Conservation (phyloP, 2,329 filamentous ascomycete species). For the Ophiocordyceps camponoti-saundersi region DNA sequence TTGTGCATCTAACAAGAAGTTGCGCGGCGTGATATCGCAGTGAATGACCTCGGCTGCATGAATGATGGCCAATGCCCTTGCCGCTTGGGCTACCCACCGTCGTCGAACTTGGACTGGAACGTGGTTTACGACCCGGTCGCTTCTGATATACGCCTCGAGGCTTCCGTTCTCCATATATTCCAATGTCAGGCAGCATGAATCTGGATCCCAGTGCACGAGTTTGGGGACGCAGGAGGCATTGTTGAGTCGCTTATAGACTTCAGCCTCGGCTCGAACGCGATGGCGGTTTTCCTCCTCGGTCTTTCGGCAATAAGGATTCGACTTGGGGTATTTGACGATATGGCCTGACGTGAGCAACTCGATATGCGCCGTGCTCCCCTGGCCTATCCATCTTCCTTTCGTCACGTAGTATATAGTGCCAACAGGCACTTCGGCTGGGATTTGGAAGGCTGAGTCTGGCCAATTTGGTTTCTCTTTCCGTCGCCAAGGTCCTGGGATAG, state of each 20-base stretch:
- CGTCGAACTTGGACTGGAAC: constrained; percentile 5
- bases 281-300: constrained; percentile 3
- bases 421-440: constrained; percentile 4
- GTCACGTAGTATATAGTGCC: constrained; percentile 7
- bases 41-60: constrained; percentile 20
- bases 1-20: constrained; percentile 20
- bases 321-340: constrained; percentile 7
- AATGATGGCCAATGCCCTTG: constrained; percentile 15
- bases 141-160: constrained; percentile 7
- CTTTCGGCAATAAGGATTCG: constrained; percentile 7
- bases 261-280: constrained; percentile 6
- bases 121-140: not conserved
- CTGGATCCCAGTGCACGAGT: too few relatives aligned
- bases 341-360: constrained; percentile 8
- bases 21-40: constrained; percentile 20
- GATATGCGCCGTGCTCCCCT: constrained; percentile 6
- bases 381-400: constrained; percentile 5
- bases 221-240: constrained; percentile 1
- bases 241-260: constrained; percentile 7
- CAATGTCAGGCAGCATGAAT: constrained; percentile 11
- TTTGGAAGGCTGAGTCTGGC: constrained; percentile 7
- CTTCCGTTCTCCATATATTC: constrained; percentile 10
- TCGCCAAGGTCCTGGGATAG: constrained; percentile 7
- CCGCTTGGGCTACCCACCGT: constrained; percentile 14
- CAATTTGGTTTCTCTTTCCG: constrained; percentile 6